Conservation (phyloP, 768 basidiomycete genomes). For the Dioszegia hungarica region DNA sequence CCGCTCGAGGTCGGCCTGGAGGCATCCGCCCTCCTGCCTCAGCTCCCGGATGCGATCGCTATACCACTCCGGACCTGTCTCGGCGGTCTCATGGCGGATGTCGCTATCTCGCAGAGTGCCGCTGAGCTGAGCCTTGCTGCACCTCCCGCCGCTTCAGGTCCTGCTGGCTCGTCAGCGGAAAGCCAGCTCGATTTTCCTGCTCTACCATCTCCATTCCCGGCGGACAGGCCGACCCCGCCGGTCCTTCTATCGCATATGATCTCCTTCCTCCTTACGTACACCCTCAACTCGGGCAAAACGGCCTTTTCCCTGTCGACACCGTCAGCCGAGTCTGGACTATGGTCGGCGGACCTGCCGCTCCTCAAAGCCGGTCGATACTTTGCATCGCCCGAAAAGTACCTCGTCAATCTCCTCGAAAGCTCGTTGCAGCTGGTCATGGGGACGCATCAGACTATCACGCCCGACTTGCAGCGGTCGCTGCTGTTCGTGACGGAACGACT, state of each 20-base stretch:
- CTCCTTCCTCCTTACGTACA: constrained; percentile 9
- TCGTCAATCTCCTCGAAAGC: constrained; percentile 7
- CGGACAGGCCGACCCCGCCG: not conserved
- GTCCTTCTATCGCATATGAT: constrained; percentile 13
- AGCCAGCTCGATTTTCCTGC: not conserved
- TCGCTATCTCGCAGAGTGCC: constrained; percentile 18
- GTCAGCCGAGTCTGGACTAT: not conserved
- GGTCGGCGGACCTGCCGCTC: not conserved
- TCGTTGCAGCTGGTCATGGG: constrained; percentile 3
- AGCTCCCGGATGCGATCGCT: constrained; percentile 24
- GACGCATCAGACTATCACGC: constrained; percentile 3
- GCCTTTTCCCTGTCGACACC: not conserved
- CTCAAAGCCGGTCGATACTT: constrained; percentile 5
- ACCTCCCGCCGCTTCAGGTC: not conserved
- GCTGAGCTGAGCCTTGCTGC: not conserved
- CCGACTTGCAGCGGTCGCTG: not conserved
- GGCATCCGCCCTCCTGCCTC: constrained; percentile 21
- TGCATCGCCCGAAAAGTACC: constrained; percentile 5
- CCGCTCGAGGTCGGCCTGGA: constrained; percentile 38
- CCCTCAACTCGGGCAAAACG: not conserved
- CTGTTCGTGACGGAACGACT: constrained; percentile 12
- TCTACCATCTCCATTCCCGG: not conserved
- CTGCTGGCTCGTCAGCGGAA: not conserved
- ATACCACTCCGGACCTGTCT: constrained; percentile 23
- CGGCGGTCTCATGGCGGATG: constrained; percentile 37